Percentiles rank a stretch among this genome's conserved stretches.
phyloP scores from a whole-genome alignment of 176 grass and related monocot genomes.

The Alloteropsis semialata region DNA sequence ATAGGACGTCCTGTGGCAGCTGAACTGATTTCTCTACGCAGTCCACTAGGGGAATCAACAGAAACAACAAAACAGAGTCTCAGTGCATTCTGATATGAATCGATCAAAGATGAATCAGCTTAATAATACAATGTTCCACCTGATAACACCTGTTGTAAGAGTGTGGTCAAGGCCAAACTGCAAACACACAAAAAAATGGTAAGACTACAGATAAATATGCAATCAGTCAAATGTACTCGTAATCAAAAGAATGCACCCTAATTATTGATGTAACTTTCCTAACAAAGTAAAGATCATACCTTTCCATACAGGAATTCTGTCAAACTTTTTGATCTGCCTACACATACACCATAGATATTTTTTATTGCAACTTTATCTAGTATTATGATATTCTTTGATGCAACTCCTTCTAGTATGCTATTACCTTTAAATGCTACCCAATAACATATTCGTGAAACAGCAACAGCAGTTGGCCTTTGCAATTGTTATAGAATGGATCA shows the following conservation, averaged over 20 bases:
- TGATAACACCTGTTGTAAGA: constrained; percentile 98
- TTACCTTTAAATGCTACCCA: not conserved
- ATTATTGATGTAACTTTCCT: not conserved
- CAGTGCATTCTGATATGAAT: constrained; percentile 20
- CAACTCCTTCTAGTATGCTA: not conserved
- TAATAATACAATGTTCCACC: constrained; percentile 45
- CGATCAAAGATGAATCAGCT: constrained; percentile 20
- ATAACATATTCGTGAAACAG: not conserved
- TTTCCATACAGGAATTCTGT: not conserved
- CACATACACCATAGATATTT: not conserved
- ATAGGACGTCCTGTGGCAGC: constrained; percentile 98
- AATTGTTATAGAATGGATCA: not conserved
- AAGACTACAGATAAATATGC: not conserved
- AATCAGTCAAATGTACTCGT: not conserved
- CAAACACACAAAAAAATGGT: constrained; percentile 29
- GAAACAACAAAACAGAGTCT: not conserved
- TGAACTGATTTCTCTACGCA: constrained; percentile 98
- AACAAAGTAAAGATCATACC: not conserved
- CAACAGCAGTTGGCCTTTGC: not conserved
- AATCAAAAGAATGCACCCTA: not conserved
- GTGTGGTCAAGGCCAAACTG: constrained; percentile 99
- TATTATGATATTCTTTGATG: not conserved
- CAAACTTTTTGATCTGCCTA: not conserved
- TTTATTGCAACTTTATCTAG: not conserved
- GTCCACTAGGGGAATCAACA: constrained; percentile 47